Conservation (phyloP, 805 yeast genomes). For the Kazachstania kunashirensis region DNA sequence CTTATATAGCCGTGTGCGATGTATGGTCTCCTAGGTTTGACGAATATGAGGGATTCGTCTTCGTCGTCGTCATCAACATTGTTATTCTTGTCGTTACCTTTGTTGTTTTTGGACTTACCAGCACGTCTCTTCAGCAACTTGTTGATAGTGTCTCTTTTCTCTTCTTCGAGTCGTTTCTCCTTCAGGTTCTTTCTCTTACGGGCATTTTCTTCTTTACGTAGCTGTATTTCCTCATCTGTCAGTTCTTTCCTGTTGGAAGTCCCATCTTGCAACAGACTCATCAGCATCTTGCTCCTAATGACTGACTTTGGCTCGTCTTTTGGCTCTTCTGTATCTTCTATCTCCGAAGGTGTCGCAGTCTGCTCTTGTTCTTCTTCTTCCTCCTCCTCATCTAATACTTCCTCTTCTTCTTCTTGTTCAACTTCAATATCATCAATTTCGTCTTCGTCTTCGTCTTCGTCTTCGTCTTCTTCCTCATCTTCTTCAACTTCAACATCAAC, state of each 20-base stretch:
- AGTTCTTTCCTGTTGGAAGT: conserved; percentile 42
- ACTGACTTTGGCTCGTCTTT: conserved; percentile 11
- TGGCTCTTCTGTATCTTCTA: conserved; percentile 16
- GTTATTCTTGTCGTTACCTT: conserved; percentile 3
- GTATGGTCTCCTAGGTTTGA: conserved; percentile 27
- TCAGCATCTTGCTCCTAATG: conserved; percentile 16
- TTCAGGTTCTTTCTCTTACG: conserved; percentile 79
- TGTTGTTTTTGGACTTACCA: conserved; percentile 41
- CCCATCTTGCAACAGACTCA: conserved; percentile 14
- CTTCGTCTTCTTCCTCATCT: conserved; percentile 14
- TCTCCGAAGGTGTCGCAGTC: conserved; percentile 14
- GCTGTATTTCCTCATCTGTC: conserved; percentile 75
- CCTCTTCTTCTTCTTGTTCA: conserved; percentile 13
- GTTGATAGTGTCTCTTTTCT: conserved; percentile 84
- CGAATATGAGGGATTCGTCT: conserved; percentile 10
- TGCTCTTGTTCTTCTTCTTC: conserved; percentile 11
- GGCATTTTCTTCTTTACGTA: conserved; percentile 78
- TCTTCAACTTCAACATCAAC: conserved; percentile 8
- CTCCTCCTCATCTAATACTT: conserved; percentile 9
- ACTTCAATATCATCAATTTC: conserved; percentile 11
- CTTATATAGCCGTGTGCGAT: conserved; percentile 20
- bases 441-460: conserved; percentile 13
- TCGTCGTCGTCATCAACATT: conserved; percentile 14
- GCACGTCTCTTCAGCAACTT: conserved; percentile 80
- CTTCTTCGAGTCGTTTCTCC: conserved; percentile 78